A percentile compares a stretch with the other conserved stretches of the same genome.
Evolutionary conservation across 148 eudicot species (phyloP).

Genomic region (Silene conica): DNA sequence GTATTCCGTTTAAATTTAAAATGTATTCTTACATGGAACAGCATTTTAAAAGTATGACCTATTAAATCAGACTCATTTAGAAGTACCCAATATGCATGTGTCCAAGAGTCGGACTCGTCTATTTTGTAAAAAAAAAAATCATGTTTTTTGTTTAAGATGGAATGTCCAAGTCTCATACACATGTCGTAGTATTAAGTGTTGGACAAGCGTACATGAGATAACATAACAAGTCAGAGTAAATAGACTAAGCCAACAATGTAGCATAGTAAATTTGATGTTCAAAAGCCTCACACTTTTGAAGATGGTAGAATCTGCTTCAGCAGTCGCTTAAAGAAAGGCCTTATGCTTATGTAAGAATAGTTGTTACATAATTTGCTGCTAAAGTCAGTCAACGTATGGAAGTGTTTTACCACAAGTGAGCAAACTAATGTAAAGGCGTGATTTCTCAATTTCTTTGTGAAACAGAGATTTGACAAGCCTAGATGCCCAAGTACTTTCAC

Average conservation of each 20-base stretch:
- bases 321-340: background rate
- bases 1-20: no score
- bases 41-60: background rate
- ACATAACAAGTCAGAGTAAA: background rate
- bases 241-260: background rate
- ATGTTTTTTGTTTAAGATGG: no score
- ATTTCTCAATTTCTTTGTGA: background rate
- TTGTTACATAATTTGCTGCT: background rate
- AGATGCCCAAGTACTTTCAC: background rate
- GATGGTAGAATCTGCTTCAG: background rate
- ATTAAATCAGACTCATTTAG: background rate
- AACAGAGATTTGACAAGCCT: background rate
- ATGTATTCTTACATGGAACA: no score
- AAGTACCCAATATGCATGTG: background rate
- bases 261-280: background rate
- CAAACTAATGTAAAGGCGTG: background rate
- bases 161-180: no score
- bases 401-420: background rate
- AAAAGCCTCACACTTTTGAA: background rate
- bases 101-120: background rate
- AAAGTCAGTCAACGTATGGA: background rate
- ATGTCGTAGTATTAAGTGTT: no score
- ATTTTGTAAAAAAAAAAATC: background rate
- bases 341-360: background rate
- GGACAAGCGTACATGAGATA: no score